Base-by-base conservation (phyloP, 371 early-diverging fungal species). In the Mortierella sp. region DNA sequence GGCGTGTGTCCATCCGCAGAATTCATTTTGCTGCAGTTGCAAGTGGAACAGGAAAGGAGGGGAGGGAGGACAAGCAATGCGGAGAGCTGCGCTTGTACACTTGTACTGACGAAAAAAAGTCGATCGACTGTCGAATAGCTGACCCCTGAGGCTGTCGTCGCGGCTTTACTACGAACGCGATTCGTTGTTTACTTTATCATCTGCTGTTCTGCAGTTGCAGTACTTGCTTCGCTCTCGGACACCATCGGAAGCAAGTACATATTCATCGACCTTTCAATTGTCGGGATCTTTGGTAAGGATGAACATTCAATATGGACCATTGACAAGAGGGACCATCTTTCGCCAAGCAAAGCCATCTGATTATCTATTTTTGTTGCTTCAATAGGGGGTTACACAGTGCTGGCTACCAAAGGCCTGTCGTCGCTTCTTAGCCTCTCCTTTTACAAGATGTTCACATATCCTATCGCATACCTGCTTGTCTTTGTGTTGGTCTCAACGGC, bases 371-470 rank as follows among this genome's bases (percentile, higher is more conserved):
- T 34, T 34, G 34, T 34, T 34, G 10, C 34, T 10, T 34, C 10
- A 10, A 28, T 68, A 91, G 91, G 92, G 66, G 91, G 92, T 61
- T 93, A 89, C 80, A 93, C 93, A 23, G 93, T 93, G 2, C 73
- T 93, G 43, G 84, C 90, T 21, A 92, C 91, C 27, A 93, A 93
- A 64, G 90, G 88, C 24, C 82, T 93, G 6, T 88, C 91, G 2
- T 90, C 90, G 2, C 71, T 92, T 51, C 72, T 93, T 30, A 90
- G 88, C 31, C 67, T 89, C 46, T 83, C 86, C 10, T 83, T 89
- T 42, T 80, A 89, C 55, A 82, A 80, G 54, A 87, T 92, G 84
- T 89, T 92, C 72, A 82, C 82, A 10, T 87, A 88, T 58, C 83
- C 89, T 27, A 85, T 91, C 16, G 84, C 89, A 13, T 93, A 91